Evolutionary conservation across 768 basidiomycete genomes (phyloP).

Genomic region (Pleurotus platypus): DNA sequence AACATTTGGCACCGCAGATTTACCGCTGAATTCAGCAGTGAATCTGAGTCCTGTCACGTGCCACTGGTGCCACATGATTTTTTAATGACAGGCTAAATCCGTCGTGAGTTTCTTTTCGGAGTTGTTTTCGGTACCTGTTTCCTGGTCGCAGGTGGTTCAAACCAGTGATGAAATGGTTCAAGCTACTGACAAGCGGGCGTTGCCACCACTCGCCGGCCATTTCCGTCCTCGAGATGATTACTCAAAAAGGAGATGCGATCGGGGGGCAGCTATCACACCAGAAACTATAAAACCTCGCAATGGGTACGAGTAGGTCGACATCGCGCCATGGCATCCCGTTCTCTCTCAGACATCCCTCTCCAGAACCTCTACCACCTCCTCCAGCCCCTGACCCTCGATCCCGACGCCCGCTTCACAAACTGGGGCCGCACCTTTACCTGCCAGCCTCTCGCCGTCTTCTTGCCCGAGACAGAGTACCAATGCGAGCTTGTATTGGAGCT

Average conservation of each 20-base stretch:
- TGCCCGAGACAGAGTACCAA: conserved; percentile 65
- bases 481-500: conserved; percentile 78
- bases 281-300: conserved; percentile 33
- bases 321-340: conserved; percentile 26
- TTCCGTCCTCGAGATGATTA: conserved; percentile 4
- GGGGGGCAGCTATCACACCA: conserved; percentile 12
- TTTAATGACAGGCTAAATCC: conserved; percentile 2
- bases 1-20: too few species aligned
- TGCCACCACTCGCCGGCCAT: conserved; percentile 9
- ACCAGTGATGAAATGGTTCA: neutral
- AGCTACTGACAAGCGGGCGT: conserved; percentile 8
- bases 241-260: conserved; percentile 22
- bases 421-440: conserved; percentile 85
- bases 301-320: conserved; percentile 25
- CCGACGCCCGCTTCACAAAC: conserved; percentile 61
- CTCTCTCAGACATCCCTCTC: conserved; percentile 33
- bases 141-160: conserved; percentile 6
- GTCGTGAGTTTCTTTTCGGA: conserved; percentile 3
- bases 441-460: conserved; percentile 66
- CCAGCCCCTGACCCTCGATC: conserved; percentile 47
- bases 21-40: too few species aligned
- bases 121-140: conserved; percentile 7
- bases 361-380: conserved; percentile 50
- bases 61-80: too few species aligned
- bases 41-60: too few species aligned